These are phyloP conservation scores for Metschnikowia dekortorum DNA, from an alignment of 805 yeast genomes.

Conservation along the genomic window DNA sequence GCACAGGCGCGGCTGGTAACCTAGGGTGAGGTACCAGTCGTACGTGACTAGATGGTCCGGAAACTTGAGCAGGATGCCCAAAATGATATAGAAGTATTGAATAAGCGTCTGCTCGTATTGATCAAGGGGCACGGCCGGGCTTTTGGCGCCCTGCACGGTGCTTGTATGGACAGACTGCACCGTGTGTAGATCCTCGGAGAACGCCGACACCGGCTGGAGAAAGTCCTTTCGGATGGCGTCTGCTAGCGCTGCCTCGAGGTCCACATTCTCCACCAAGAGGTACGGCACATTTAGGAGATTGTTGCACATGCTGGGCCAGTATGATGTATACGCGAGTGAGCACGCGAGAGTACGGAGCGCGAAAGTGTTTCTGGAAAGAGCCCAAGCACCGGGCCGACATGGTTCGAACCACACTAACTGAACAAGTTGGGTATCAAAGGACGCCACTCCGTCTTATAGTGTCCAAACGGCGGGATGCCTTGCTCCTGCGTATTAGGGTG, in stretches of 20 bases:
- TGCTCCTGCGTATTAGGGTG: no score
- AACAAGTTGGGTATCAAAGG: no score
- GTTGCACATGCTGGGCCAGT: constrained; percentile 1
- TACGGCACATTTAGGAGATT: constrained; percentile 9
- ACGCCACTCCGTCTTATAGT: no score
- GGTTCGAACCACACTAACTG: no score
- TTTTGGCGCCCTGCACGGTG: constrained; percentile 28
- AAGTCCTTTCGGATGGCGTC: constrained; percentile 45
- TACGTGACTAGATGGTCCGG: constrained; percentile 59
- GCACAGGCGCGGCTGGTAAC: constrained; percentile 16
- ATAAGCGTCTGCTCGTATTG: constrained; percentile 27
- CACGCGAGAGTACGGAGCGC: no score
- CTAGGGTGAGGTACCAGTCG: constrained; percentile 67
- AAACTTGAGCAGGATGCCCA: constrained; percentile 49
- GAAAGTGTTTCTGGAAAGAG: no score
- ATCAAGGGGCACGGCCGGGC: constrained; percentile 17
- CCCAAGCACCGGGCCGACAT: no score
- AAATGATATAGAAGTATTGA: constrained; percentile 46
- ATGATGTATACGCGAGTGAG: no score
- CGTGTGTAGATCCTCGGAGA: constrained; percentile 34
- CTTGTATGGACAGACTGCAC: constrained; percentile 43
- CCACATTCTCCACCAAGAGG: constrained; percentile 4
- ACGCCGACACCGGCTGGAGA: constrained; percentile 34
- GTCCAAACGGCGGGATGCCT: no score
- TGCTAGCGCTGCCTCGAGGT: constrained; percentile 24